Evolutionary conservation across 805 yeast species (phyloP).

Genomic region (Candida maltosa): DNA sequence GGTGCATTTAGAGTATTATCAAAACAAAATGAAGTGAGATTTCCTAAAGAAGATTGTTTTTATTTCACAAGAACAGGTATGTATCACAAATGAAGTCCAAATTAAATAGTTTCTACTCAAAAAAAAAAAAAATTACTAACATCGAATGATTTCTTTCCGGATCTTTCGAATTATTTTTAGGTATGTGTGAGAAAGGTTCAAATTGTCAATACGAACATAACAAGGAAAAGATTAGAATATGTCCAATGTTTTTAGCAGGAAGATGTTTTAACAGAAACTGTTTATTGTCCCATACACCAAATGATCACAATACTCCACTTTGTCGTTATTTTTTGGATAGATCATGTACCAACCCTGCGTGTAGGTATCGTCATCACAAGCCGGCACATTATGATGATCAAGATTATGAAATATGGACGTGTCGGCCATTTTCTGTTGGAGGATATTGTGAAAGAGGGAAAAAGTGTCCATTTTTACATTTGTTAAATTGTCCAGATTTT

Average conservation of each 20-base stretch:
- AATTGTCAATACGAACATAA: slow-evolving; percentile 56
- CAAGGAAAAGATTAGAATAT: slow-evolving; percentile 48
- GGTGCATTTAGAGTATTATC: slow-evolving; percentile 33
- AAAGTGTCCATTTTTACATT: slow-evolving; percentile 55
- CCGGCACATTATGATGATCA: slow-evolving; percentile 48
- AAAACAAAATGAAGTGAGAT: too few species aligned
- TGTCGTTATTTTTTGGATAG: slow-evolving; percentile 25
- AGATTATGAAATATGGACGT: slow-evolving; percentile 41
- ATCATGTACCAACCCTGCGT: slow-evolving; percentile 41
- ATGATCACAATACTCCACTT: slow-evolving; percentile 53
- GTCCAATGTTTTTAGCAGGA: slow-evolving; percentile 47
- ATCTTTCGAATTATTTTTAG: slow-evolving; percentile 28
- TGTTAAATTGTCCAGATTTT: slow-evolving; percentile 67
- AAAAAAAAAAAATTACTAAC: slow-evolving; percentile 7
- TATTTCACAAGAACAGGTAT: slow-evolving; percentile 37
- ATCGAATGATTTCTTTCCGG: slow-evolving; percentile 12
- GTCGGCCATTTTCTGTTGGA: slow-evolving; percentile 64
- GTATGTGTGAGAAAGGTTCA: slow-evolving; percentile 50
- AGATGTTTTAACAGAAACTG: slow-evolving; percentile 51
- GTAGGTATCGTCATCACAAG: slow-evolving; percentile 46
- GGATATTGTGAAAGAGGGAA: slow-evolving; percentile 68
- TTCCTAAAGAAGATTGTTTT: slow-evolving; percentile 27
- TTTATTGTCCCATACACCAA: slow-evolving; percentile 52
- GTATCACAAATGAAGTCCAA: slow-evolving; percentile 12
- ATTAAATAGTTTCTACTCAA: not conserved